These are phyloP conservation scores for Gypsophila paniculata DNA, from an alignment of 179 eudicot species.

Conservation along the genomic window DNA sequence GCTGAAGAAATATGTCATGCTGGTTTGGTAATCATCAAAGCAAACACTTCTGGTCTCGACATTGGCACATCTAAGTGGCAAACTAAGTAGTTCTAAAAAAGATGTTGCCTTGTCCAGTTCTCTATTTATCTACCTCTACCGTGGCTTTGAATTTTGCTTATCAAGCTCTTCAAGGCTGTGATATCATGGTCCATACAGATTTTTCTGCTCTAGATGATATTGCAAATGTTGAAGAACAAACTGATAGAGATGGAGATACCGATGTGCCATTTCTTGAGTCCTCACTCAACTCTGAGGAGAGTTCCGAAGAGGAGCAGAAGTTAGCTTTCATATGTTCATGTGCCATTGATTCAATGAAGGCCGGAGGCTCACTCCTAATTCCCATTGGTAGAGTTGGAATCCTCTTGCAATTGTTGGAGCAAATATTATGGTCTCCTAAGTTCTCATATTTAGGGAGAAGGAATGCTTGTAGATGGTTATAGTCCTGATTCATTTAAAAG, in stretches of 20 bases:
- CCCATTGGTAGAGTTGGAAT: slow-evolving; percentile 70
- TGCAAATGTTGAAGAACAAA: slow-evolving; percentile 32
- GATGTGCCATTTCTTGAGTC: slow-evolving; percentile 25
- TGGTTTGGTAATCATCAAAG: slow-evolving; percentile 58
- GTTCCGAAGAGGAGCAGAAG: slow-evolving; percentile 63
- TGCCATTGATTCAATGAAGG: slow-evolving; percentile 54
- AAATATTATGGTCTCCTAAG: too few species aligned
- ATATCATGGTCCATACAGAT: slow-evolving; percentile 62
- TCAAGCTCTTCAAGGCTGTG: slow-evolving; percentile 59
- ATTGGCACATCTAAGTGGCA: slow-evolving; percentile 87
- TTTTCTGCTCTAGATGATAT: slow-evolving; percentile 33
- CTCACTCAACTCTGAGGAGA: slow-evolving; percentile 47
- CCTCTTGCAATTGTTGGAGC: slow-evolving; percentile 69
- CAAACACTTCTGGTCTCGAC: slow-evolving; percentile 85
- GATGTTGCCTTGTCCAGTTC: too few species aligned
- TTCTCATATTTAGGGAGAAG: too few species aligned
- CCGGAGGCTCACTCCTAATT: slow-evolving; percentile 79
- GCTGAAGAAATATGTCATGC: slow-evolving; percentile 79
- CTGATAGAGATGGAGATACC: slow-evolving; percentile 29
- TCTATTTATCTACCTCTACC: slow-evolving; percentile 50
- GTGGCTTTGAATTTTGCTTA: slow-evolving; percentile 66
- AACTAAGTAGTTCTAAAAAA: slow-evolving; percentile 50
- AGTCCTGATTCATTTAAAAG: too few species aligned
- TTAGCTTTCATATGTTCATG: slow-evolving; percentile 60
- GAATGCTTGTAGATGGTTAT: too few species aligned